phyloP scores from a whole-genome alignment of 805 yeast genomes.

The Hagleromyces aurorensis region DNA sequence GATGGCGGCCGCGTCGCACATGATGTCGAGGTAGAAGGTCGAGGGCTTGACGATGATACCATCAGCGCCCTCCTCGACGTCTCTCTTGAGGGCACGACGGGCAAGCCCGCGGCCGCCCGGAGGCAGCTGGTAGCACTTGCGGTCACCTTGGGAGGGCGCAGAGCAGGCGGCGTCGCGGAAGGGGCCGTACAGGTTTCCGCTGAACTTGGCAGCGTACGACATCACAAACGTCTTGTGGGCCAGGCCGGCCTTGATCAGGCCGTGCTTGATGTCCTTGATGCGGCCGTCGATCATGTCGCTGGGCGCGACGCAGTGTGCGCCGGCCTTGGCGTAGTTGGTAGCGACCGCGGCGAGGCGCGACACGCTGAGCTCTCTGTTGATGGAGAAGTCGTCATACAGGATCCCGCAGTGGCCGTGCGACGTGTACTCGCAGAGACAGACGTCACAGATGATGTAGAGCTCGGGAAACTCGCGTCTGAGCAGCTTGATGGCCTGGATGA shows the following conservation, averaged over 20 bases:
- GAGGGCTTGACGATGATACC: conserved; percentile 95
- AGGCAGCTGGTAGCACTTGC: conserved; percentile 90
- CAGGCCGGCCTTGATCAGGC: conserved; percentile 68
- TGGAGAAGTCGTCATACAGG: conserved; percentile 75
- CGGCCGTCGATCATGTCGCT: conserved; percentile 98
- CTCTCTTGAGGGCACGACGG: conserved; percentile 81
- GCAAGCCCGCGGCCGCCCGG: conserved; percentile 91
- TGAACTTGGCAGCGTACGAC: conserved; percentile 92
- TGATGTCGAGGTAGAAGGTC: conserved; percentile 86
- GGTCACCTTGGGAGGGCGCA: conserved; percentile 81
- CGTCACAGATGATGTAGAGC: conserved; percentile 85
- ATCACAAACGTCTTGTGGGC: conserved; percentile 85
- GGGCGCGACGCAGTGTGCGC: conserved; percentile 94
- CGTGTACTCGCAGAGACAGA: conserved; percentile 94
- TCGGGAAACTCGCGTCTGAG: conserved; percentile 66
- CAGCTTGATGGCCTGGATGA: conserved; percentile 65
- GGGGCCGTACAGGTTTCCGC: conserved; percentile 90
- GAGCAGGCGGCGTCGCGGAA: conserved; percentile 97
- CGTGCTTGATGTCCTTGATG: conserved; percentile 76
- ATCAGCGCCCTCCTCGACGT: conserved; percentile 88
- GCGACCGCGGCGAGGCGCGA: conserved; percentile 89
- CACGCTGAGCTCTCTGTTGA: conserved; percentile 68
- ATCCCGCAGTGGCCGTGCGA: conserved; percentile 98
- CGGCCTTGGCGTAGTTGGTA: conserved; percentile 89
- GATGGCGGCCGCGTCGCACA: conserved; percentile 77